These are phyloP conservation scores for Coccinonectria pachysandricola DNA, from an alignment of 2,329 filamentous ascomycete species.

Conservation along the genomic window DNA sequence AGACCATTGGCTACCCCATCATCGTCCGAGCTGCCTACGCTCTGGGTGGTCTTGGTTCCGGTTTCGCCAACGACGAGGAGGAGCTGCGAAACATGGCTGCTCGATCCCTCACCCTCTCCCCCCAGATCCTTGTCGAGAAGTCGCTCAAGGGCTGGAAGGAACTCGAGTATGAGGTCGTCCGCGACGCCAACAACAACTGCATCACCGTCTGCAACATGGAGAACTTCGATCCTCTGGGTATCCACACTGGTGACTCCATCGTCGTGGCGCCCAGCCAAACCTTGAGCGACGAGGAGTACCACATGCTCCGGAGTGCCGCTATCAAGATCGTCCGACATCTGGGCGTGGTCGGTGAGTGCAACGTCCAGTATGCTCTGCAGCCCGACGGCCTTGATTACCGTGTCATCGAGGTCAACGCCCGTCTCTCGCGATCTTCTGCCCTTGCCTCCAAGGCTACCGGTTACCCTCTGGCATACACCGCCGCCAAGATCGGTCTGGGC, in stretches of 20 bases:
- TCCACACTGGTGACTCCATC: slow-evolving; percentile 97
- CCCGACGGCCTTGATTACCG: slow-evolving; percentile 96
- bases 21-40: slow-evolving; percentile 97
- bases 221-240: slow-evolving; percentile 95
- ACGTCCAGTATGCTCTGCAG: slow-evolving; percentile 94
- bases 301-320: slow-evolving; percentile 95
- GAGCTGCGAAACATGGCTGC: slow-evolving; percentile 91
- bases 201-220: slow-evolving; percentile 82
- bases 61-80: slow-evolving; percentile 88
- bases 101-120: slow-evolving; percentile 82
- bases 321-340: slow-evolving; percentile 98
- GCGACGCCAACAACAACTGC: slow-evolving; percentile 95
- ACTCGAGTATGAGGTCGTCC: slow-evolving; percentile 95
- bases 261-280: slow-evolving; percentile 96
- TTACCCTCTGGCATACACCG: slow-evolving; percentile 93
- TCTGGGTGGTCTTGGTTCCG: slow-evolving; percentile 88
- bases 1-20: slow-evolving; percentile 86
- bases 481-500: slow-evolving; percentile 94
- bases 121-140: slow-evolving; percentile 96
- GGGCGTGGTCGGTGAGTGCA: slow-evolving; percentile 96
- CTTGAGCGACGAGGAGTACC: slow-evolving; percentile 94
- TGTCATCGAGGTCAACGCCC: slow-evolving; percentile 97
- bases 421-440: slow-evolving; percentile 93
- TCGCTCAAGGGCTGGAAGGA: slow-evolving; percentile 99
- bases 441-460: slow-evolving; percentile 96